Conservation (phyloP, 2,329 filamentous ascomycete genomes). For the Alternaria dauci region DNA sequence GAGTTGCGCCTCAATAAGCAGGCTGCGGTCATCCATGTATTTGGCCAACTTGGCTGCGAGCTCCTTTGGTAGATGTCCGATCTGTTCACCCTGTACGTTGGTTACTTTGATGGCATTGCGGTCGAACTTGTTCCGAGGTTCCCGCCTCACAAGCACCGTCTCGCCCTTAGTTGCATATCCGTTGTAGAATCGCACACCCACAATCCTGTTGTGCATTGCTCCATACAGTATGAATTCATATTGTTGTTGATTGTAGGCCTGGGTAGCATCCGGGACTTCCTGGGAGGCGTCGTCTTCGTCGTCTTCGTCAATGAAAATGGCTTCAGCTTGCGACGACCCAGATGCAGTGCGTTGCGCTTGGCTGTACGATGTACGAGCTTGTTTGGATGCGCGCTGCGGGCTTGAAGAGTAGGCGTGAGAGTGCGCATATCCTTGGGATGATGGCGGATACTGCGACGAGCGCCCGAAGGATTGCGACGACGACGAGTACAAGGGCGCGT, state of each 20-base stretch:
- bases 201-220: slow-evolving; percentile 62
- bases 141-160: slow-evolving; percentile 58
- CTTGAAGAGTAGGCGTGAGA: slow-evolving; percentile 4
- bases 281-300: slow-evolving; percentile 41
- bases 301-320: slow-evolving; percentile 39
- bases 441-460: slow-evolving; percentile 34
- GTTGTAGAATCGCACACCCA: slow-evolving; percentile 60
- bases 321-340: slow-evolving; percentile 39
- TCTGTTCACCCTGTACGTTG: slow-evolving; percentile 77
- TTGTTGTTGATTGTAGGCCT: slow-evolving; percentile 35
- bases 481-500: slow-evolving; percentile 4
- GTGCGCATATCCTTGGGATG: slow-evolving; percentile 28
- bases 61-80: slow-evolving; percentile 77
- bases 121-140: slow-evolving; percentile 67
- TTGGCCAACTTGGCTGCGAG: slow-evolving; percentile 75
- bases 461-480: slow-evolving; percentile 13
- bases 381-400: slow-evolving; percentile 36
- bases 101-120: slow-evolving; percentile 78
- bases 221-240: slow-evolving; percentile 44
- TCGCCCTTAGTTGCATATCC: slow-evolving; percentile 49
- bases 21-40: slow-evolving; percentile 65
- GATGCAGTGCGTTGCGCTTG: slow-evolving; percentile 12
- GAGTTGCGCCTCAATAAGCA: slow-evolving; percentile 74
- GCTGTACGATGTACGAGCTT: slow-evolving; percentile 32
- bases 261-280: slow-evolving; percentile 38